A percentile compares a stretch with the other conserved stretches of the same genome.
Conservation (phyloP, 495 filamentous ascomycete species). For the Trichoderma virens region DNA sequence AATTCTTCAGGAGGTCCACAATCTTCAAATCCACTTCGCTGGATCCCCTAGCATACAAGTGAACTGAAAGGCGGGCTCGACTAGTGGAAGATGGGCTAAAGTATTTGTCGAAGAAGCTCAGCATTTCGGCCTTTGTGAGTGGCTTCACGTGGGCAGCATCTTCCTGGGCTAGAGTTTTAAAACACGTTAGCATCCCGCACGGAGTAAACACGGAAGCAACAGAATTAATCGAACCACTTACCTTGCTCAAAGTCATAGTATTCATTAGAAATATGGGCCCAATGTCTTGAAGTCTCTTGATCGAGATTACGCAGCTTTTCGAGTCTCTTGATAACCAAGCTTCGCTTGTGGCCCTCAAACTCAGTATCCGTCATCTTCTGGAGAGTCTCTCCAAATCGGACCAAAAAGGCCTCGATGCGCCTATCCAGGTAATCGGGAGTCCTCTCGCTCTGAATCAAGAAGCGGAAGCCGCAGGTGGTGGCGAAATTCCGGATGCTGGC, state of each 20-base stretch:
- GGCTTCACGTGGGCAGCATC: conserved; percentile 69
- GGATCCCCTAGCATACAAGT: conserved; percentile 67
- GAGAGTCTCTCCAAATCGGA: conserved; percentile 53
- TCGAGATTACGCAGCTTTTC: conserved; percentile 91
- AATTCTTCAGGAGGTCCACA: conserved; percentile 38
- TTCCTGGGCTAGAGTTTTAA: conserved; percentile 46
- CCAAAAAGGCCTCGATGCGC: conserved; percentile 78
- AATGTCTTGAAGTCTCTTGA: conserved; percentile 76
- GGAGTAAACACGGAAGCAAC: background rate
- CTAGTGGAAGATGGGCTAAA: conserved; percentile 64
- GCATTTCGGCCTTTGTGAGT: conserved; percentile 69
- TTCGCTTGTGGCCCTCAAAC: conserved; percentile 86
- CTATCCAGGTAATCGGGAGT: conserved; percentile 74
- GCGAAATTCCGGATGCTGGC: conserved; percentile 61
- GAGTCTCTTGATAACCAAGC: conserved; percentile 76
- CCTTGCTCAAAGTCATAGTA: conserved; percentile 82
- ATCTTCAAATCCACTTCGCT: conserved; percentile 45
- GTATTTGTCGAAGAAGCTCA: conserved; percentile 70
- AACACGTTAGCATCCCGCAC: background rate
- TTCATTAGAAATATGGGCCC: conserved; percentile 77
- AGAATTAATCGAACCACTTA: conserved; percentile 32
- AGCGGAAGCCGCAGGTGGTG: conserved; percentile 74
- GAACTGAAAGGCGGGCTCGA: conserved; percentile 74
- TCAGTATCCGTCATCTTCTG: conserved; percentile 73
- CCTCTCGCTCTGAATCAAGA: conserved; percentile 92